Conservation (phyloP, 257 asterid species). For the Solanum tacnaense region DNA sequence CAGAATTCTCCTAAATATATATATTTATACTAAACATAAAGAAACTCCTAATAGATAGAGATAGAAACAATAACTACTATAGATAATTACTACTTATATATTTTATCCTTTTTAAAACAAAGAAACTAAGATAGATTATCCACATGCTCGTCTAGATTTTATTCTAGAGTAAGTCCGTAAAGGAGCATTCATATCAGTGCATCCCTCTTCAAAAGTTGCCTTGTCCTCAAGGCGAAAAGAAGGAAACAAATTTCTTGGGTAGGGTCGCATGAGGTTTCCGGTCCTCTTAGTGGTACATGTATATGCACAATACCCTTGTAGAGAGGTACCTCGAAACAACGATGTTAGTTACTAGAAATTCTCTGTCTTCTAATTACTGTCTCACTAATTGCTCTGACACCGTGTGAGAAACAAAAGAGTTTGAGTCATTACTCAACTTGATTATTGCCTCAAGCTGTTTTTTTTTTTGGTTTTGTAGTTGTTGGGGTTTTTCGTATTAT, state of each 20-base stretch:
- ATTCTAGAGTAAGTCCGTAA: background rate
- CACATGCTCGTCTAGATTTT: background rate
- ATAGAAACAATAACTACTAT: background rate
- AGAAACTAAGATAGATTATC: background rate
- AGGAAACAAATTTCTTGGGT: background rate
- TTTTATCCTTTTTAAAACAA: background rate
- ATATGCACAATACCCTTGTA: background rate
- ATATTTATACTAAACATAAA: background rate
- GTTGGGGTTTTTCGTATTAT: background rate
- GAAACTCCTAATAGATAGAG: background rate
- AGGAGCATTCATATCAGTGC: background rate
- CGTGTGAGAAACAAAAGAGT: background rate
- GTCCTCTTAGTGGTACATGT: background rate
- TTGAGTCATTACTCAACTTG: background rate
- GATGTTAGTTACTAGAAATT: background rate
- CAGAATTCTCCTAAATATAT: no score
- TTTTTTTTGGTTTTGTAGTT: background rate
- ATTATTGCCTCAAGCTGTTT: background rate
- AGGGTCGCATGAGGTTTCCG: background rate
- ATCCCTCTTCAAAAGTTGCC: background rate
- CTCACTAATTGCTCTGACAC: background rate
- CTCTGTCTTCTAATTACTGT: background rate
- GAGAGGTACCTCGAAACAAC: background rate
- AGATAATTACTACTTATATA: no score
- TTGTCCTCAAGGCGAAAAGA: background rate